Conservation (phyloP, 441 rosid species). For the Eutrema salsugineum region DNA sequence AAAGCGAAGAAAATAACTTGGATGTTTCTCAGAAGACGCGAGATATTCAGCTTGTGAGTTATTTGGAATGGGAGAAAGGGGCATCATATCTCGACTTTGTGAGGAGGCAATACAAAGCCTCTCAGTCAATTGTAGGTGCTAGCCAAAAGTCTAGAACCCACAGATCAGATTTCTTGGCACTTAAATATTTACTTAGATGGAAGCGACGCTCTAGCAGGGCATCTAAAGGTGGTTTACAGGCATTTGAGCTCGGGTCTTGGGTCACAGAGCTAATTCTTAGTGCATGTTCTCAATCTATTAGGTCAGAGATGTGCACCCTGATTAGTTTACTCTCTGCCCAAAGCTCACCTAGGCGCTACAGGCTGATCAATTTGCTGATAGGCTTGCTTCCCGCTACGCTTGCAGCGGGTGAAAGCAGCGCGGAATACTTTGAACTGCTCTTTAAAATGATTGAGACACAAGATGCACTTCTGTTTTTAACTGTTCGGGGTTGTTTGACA, state of each 20-base stretch:
- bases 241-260: constrained; percentile 99
- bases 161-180: constrained; percentile 83
- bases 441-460: constrained; percentile 94
- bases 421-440: constrained; percentile 97
- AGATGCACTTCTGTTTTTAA: constrained; percentile 97
- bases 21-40: constrained; percentile 68
- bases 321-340: constrained; percentile 90
- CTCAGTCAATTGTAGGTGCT: constrained; percentile 70
- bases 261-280: constrained; percentile 98
- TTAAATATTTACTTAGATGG: constrained; percentile 97
- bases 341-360: constrained; percentile 84
- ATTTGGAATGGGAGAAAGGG: constrained; percentile 99
- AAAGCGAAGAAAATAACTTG: constrained; percentile 64
- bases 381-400: constrained; percentile 89
- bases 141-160: constrained; percentile 81
- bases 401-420: constrained; percentile 97
- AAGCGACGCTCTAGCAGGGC: constrained; percentile 68
- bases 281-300: constrained; percentile 99
- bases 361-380: constrained; percentile 87
- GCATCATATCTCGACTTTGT: constrained; percentile 99
- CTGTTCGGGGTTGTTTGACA: constrained; percentile 89
- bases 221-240: constrained; percentile 68
- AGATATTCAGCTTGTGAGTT: constrained; percentile 93
- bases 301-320: constrained; percentile 99
- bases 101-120: constrained; percentile 96